Conservation (phyloP, 257 asterid genomes). For the Jacaranda copaia region DNA sequence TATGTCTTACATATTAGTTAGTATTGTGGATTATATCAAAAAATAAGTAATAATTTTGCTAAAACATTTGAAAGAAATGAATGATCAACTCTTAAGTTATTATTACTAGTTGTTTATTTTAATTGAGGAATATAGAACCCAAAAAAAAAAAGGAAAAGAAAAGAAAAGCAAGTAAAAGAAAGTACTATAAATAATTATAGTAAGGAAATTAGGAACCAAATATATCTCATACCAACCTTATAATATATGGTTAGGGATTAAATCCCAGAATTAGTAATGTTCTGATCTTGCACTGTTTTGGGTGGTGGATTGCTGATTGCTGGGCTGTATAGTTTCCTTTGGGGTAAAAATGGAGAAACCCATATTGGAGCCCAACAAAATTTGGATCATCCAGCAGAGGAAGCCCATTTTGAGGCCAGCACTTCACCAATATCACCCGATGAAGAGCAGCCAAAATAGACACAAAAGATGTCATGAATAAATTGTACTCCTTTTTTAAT, state of each 20-base stretch:
- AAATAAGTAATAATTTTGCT: no score
- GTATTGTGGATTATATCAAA: neutral
- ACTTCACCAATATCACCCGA: conserved; percentile 22
- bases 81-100: neutral
- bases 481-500: neutral
- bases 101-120: no score
- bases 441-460: conserved; percentile 22
- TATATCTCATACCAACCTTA: neutral
- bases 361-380: conserved; percentile 25
- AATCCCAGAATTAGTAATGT: neutral
- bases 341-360: conserved; percentile 61
- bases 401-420: conserved; percentile 40
- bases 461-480: neutral
- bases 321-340: conserved; percentile 62
- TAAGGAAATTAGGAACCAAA: no score
- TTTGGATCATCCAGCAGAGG: conserved; percentile 28
- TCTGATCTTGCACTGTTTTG: conserved; percentile 42
- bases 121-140: no score
- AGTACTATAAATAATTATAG: no score
- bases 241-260: neutral
- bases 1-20: neutral
- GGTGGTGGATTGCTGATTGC: conserved; percentile 52
- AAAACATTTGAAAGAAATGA: no score
- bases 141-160: no score
- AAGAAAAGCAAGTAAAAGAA: no score